Base-by-base conservation (phyloP, 805 yeast genomes). In the Clavispora carvajalis region DNA sequence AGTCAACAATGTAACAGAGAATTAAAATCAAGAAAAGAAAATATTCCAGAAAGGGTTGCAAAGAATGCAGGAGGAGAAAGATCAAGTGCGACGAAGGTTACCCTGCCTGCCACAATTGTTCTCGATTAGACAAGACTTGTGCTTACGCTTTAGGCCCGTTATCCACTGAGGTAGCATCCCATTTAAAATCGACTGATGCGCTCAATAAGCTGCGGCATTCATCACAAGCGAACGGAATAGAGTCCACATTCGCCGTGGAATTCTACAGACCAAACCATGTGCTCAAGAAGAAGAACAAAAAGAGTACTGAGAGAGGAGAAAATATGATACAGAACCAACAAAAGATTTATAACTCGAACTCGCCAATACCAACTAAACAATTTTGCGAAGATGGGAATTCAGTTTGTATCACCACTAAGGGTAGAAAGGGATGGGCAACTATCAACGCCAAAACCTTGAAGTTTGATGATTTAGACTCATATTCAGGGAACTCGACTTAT, bases 31-130 rank as follows among this genome's bases (percentile, higher is more conserved):
- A 59, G 41, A 67, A 67, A 52, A 44, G 72, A 16, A 66, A 64
- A 47, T 67, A 67, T 47, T 57, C 65, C 34, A 52, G 73, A 13
- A 62, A 57, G 5, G 73, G 73, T 11, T 68, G 73, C 48, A 52
- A 49, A n/a, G 73, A 68, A 50, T 68, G 73, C 53, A 67, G 67
- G 43, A 52, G 73, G 31, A 55, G 73, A 31, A 67, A 67, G 46
- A 67, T 66, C 58, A 68, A 68, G 46, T 68, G 73, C 44, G 73
- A 68, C 47, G 73, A 68, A 46, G 51, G 49, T 4, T 54, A 57
- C 40, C 73, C 73, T 4, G 50, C 39, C 33, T 68, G 73, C 46
- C 34, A 42, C 45, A 64, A 67, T 45, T 67, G 73, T 45, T 40
- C 65, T 22, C 48, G 68, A 18, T 54, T 66, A 26, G 55, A 53